Base-by-base conservation (phyloP, 2,329 filamentous ascomycete genomes). In the Ophiostoma sp. region DNA sequence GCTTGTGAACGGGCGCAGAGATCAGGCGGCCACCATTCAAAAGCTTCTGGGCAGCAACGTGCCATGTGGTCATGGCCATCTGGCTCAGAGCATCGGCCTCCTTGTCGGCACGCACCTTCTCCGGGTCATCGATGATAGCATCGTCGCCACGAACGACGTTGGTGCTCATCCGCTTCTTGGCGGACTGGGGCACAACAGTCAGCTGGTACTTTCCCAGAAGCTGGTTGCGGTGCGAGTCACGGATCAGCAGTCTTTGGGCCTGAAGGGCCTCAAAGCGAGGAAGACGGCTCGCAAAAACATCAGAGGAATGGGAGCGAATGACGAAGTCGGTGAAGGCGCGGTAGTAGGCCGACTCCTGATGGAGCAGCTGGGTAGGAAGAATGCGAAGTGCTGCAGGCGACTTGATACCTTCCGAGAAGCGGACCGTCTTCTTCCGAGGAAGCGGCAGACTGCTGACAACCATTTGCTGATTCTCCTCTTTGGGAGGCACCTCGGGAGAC, bases 231-330 rank as follows among this genome's bases (percentile, higher is more conserved):
- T 97, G 93, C 57, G 86, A 82, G 71, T 90, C 84, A 27, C 86
- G 85, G 71, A 93, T 86, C 64, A 90, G 92, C 70, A 94, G 85
- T 54, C 95, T 90, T 76, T 91, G 88, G 36, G 93, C 87, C 77
- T 97, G 94, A 67, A 97, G 84, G 33, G 93, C 92, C 78, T 98
- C 94, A 72, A 94, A 96, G 67, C 95, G 90, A 33, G 91, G 86
- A 70, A 92, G 88, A 60, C 92, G 90, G 78, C 96, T 91, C 69
- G 96, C 86, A 77, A 97, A 97, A 11, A 90, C 88, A 78, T 98
- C 95, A 23, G 84, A 82, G 69, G 84, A 83, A 70, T 87, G 87
- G 17, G 87, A 87, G 41, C 87, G 86, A 71, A 91, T 85, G 65
- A 89, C 82, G 74, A 92, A 86, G 76, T 90, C 88, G 74, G 93